Base-by-base conservation (phyloP, 1,284 basidiomycete species). In the Pascua sp. region DNA sequence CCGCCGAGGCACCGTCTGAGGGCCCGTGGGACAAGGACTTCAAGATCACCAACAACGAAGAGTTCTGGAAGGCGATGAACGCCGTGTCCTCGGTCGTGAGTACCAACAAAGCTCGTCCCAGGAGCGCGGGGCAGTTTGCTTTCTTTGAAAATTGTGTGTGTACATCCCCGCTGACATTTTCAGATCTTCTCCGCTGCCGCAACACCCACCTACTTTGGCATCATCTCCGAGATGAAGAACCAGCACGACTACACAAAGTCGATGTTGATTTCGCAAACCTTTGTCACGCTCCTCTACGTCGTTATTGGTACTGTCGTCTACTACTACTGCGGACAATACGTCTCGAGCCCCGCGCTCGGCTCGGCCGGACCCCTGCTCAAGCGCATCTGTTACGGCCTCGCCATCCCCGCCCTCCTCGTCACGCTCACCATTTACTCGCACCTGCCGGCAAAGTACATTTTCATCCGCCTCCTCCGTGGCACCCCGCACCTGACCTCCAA, bases 381-480 rank as follows among this genome's bases (percentile, higher is more conserved):
- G 66, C 71, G 71, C 48, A 62, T 79, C 51, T 64, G 64, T 36
- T 79, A 78, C 61, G 77, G 75, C 8, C 59, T 79, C 36, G 75
- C 77, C 18, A 55, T 78, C 15, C 75, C 74, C 13, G 75, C 72
- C n/a, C 59, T 65, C 47, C 51, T 59, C 42, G 64, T 71, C 32
- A 63, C 56, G 36, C 47, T 55, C 51, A 60, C 42, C 61, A 63
- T 57, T 59, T 57, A 54, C 51, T 62, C 42, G 53, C 55, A 71
- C 64, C 55, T 72, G 49, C 80, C 83, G 7, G 42, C 57, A 11
- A 64, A 64, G 52, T 56, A 59, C 55, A 40, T 73, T 43, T 71
- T 76, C 41, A 72, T 76, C 38, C 63, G 68, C 24, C n/a, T 68
- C n/a, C 65, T 73, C 37, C 60, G 67, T 13, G 65, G 66, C 39